Evolutionary conservation across 208 protist species (phyloP).

Genomic region (Crithidia thermophila): DNA sequence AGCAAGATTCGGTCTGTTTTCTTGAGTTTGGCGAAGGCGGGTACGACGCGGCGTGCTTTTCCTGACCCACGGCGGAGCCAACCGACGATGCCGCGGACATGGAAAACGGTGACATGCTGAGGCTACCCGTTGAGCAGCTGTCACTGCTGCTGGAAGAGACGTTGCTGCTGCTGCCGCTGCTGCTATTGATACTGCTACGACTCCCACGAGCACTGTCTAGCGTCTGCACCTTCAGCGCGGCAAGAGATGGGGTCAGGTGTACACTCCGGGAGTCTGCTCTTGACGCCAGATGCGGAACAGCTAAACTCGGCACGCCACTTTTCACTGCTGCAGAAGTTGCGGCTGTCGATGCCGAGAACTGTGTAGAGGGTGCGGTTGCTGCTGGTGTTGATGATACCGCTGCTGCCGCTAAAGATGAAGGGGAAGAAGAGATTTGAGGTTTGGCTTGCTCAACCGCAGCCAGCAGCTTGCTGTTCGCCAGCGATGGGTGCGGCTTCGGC

Average conservation of each 20-base stretch:
- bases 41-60: conserved; percentile 5
- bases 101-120: background rate
- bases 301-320: too few species aligned
- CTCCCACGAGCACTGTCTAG: too few species aligned
- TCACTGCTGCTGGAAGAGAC: too few species aligned
- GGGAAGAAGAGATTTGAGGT: background rate
- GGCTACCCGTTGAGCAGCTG: background rate
- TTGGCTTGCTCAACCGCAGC: conserved; percentile 1
- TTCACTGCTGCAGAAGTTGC: too few species aligned
- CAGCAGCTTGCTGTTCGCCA: conserved; percentile 1
- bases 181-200: background rate
- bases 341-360: too few species aligned
- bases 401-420: too few species aligned
- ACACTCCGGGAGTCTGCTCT: too few species aligned
- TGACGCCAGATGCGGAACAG: too few species aligned
- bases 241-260: too few species aligned
- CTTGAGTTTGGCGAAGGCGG: conserved; percentile 9
- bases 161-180: conserved; percentile 2
- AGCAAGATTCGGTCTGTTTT: conserved; percentile 11
- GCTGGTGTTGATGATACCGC: background rate
- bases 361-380: background rate
- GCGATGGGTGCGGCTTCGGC: conserved; percentile 6
- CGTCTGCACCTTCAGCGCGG: too few species aligned
- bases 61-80: background rate
- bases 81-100: background rate